Evolutionary conservation across 2,329 filamentous ascomycete genomes (phyloP), one percentile per base, ranked within the genome.

Genomic region (Nemania sp.): DNA sequence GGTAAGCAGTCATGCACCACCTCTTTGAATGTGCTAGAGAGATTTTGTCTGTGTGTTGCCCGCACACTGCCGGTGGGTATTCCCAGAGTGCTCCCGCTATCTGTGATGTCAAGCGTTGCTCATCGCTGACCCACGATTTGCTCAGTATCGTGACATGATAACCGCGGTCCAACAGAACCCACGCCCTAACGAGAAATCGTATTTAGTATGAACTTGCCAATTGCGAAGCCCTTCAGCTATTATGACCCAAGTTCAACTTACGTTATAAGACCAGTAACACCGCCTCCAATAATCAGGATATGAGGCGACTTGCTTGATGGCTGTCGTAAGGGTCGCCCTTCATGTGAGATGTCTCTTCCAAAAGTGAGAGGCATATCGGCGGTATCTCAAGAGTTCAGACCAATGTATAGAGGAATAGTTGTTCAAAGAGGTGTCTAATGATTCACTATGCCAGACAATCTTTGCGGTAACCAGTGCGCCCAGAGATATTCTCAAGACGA

Each of bases 31-130:
- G 65, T 8, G 70, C 66, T 14, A 75, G 63, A 0, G 70, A 74
- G 40, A 73, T 72, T 37, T 67, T 66, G 60, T 74, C 72, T 2
- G 70, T 73, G 48, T 77, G 73, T 26, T 70, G 67, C 3, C 75
- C 76, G 55, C 76, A 78, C 2, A 73, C 73, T 0, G 73, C 74
- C 0, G 75, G 75, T 22, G 75, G 74, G 46, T 67, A 75, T 55
- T 79, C 75, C 76, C 75, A 78, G 2, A 78, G 67, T 1, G 76
- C 75, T 11, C 75, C 76, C 1, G 75, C 74, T 46, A 77, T 74
- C 57, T 78, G 75, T 0, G 75, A 77, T 1, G 75, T 77, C 28
- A 78, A 59, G 9, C 75, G 74, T 26, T 72, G 62, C 26, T 68
- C 61, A 15, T 66, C 60, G 54, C 52, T 69, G 19, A 70, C 73